Evolutionary conservation across 208 protist species (phyloP).

Genomic region (Porcisia hertigi): DNA sequence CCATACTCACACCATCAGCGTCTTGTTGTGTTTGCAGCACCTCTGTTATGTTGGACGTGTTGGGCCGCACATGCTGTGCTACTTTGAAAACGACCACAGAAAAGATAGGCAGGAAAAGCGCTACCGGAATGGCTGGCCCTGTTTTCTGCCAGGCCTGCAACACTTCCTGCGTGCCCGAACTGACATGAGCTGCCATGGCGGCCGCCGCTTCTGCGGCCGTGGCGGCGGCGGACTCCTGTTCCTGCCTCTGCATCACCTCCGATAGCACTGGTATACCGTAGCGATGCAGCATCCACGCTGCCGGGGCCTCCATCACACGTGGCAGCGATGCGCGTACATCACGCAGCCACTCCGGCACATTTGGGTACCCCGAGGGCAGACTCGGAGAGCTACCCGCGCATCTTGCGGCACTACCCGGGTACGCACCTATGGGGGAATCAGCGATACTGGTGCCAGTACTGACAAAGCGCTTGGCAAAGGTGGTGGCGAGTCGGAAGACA

Average conservation of each 20-base stretch:
- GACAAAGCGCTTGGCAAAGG: constrained; percentile 7
- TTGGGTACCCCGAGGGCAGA: constrained; percentile 47
- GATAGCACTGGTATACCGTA: constrained; percentile 66
- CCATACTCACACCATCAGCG: constrained; percentile 11
- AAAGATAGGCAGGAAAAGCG: constrained; percentile 75
- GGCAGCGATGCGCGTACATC: constrained; percentile 65
- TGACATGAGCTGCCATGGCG: constrained; percentile 14
- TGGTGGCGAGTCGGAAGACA: constrained; percentile 37
- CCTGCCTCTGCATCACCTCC: constrained; percentile 47
- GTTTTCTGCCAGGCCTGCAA: constrained; percentile 41
- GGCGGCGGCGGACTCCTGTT: constrained; percentile 19
- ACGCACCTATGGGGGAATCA: not conserved
- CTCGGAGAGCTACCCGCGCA: not conserved
- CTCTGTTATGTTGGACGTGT: constrained; percentile 14
- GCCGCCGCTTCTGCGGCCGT: not conserved
- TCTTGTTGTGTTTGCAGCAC: constrained; percentile 22
- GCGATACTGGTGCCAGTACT: constrained; percentile 5
- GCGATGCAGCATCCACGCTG: constrained; percentile 38
- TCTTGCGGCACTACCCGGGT: not conserved
- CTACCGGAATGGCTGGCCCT: constrained; percentile 62
- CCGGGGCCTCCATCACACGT: constrained; percentile 54
- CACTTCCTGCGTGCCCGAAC: constrained; percentile 28
- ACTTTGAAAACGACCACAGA: constrained; percentile 51
- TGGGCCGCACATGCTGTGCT: constrained; percentile 25
- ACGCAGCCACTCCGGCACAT: constrained; percentile 64